These are phyloP conservation scores for Moringa oleifera DNA, from an alignment of 345 rosid species.

Conservation along the genomic window DNA sequence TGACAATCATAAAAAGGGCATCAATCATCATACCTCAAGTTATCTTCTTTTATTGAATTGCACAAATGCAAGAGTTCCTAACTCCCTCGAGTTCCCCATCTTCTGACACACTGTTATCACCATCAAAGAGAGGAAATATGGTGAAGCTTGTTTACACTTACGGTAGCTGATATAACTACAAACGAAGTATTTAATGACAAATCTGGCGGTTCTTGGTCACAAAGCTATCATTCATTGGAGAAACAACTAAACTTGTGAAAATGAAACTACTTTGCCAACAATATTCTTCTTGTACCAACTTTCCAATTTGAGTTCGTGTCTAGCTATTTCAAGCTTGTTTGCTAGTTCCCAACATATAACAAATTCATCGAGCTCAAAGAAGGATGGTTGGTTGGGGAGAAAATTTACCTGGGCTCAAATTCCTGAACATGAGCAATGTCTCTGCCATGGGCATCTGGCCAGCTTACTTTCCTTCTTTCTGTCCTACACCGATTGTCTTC, in stretches of 20 bases:
- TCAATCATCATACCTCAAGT: background rate
- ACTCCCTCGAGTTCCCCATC: constrained; percentile 58
- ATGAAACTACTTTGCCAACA: too few relatives aligned
- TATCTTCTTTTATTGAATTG: constrained; percentile 42
- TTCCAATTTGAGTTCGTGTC: too few relatives aligned
- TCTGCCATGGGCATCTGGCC: constrained; percentile 76
- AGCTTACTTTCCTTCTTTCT: constrained; percentile 62
- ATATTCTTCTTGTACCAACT: too few relatives aligned
- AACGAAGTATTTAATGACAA: background rate
- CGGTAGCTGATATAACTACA: constrained; percentile 2
- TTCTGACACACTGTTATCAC: constrained; percentile 37
- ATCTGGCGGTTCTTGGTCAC: too few relatives aligned
- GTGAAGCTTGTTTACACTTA: too few relatives aligned
- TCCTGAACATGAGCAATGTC: constrained; percentile 77
- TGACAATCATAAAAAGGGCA: background rate
- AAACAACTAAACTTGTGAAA: too few relatives aligned
- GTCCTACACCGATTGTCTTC: constrained; percentile 19
- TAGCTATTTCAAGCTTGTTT: background rate
- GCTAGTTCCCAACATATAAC: background rate
- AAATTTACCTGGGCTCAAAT: constrained; percentile 57
- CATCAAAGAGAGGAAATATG: background rate
- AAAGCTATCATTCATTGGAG: too few relatives aligned
- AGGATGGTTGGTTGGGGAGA: background rate
- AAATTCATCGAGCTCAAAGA: background rate
- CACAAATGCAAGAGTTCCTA: constrained; percentile 52